Conservation (phyloP, 805 yeast genomes). For the Nakazawaea anatomiae region DNA sequence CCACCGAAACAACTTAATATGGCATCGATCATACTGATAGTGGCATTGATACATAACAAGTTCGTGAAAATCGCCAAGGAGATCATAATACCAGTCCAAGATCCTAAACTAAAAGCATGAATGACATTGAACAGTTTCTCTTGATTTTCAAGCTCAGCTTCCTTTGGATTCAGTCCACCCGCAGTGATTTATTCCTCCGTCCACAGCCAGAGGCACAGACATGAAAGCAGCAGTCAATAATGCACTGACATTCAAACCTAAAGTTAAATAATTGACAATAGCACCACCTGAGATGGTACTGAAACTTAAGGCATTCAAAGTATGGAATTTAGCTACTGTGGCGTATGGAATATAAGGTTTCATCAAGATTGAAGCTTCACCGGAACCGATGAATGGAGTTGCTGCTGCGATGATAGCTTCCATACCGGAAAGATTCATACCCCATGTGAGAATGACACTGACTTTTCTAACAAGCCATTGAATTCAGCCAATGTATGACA, state of each 20-base stretch:
- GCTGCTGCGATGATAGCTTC: slow-evolving; percentile 65
- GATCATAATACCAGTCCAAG: slow-evolving; percentile 49
- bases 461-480: slow-evolving; percentile 57
- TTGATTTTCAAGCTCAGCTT: slow-evolving; percentile 32
- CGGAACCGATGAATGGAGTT: slow-evolving; percentile 61
- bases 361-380: slow-evolving; percentile 57
- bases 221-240: slow-evolving; percentile 62
- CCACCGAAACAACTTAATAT: slow-evolving; percentile 55
- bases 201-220: slow-evolving; percentile 62
- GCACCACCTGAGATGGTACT: slow-evolving; percentile 63
- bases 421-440: slow-evolving; percentile 54
- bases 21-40: slow-evolving; percentile 51
- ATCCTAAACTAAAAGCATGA: slow-evolving; percentile 41
- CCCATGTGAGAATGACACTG: slow-evolving; percentile 54
- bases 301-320: slow-evolving; percentile 57
- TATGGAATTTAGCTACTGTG: slow-evolving; percentile 57
- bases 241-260: slow-evolving; percentile 59
- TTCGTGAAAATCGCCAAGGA: slow-evolving; percentile 54
- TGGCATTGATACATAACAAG: slow-evolving; percentile 54
- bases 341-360: slow-evolving; percentile 54
- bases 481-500: slow-evolving; percentile 52
- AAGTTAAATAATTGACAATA: slow-evolving; percentile 54
- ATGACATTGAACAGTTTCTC: slow-evolving; percentile 28
- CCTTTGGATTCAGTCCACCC: slow-evolving; percentile 38
- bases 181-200: slow-evolving; percentile 47